Evolutionary conservation across 805 yeast species (phyloP), one percentile per base, ranked within the genome.

Genomic region (Kuraishia molischiana): DNA sequence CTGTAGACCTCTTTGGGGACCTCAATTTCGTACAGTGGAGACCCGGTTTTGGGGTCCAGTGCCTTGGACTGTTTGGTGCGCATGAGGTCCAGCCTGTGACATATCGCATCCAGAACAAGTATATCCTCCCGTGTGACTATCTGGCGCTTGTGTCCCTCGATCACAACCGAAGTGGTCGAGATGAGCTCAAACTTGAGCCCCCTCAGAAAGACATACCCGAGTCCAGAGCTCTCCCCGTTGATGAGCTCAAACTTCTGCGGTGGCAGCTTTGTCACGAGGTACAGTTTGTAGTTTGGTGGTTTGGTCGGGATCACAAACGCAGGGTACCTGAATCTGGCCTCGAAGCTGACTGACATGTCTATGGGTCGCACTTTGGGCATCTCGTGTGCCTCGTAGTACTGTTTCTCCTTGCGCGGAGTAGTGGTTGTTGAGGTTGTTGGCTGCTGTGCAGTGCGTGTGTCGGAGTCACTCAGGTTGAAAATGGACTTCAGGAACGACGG

Each of bases 281-380:
- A 46, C 4, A 58, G 36, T 22, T 46, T 48, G 37, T 48, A 47
- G 11, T 44, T 39, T 4, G 58, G 52, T 3, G 57, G 51, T 34
- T 57, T 56, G 4, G 62, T 54, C 0, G 79, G 79, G 3, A 67
- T 57, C 38, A 74, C 52, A 29, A 58, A 60, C 1, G 72, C 65
- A 0, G 77, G 74, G 38, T 66, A 56, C 21, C 67, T 58, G 45
- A 70, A 64, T 35, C 81, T 53, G 14, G 65, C 59, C 48, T 75
- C 82, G 38, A 75, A 59, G 2, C 61, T 49, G 36, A 68, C 56
- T 3, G 62, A 60, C 14, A 70, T 61, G 32, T 65, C 62, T 13
- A 51, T 45, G 4, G 64, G 53, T 17, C 51, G 48, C 13, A 64
- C 57, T 32, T 53, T 50, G 3, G 46, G 44, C 30, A 32, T 34